Conservation (phyloP, 2,329 filamentous ascomycete genomes). For the Fonsecaea multimorphosa region DNA sequence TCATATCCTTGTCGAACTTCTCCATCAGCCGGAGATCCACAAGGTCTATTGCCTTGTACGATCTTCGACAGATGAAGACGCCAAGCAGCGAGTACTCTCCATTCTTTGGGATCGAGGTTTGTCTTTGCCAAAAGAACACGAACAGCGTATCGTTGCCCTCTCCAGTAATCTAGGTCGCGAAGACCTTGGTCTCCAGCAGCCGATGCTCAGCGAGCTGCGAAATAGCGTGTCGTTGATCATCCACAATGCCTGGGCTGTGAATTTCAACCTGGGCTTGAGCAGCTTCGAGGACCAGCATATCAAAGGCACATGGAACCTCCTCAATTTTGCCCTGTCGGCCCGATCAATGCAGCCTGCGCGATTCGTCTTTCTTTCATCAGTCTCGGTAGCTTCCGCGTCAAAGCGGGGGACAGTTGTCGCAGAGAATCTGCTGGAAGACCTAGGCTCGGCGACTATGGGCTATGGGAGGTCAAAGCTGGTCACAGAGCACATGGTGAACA, state of each 20-base stretch:
- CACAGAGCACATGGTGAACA: slow-evolving; percentile 58
- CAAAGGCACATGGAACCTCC: slow-evolving; percentile 55
- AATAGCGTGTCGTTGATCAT: slow-evolving; percentile 59
- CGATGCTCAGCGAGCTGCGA: slow-evolving; percentile 51
- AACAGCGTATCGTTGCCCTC: slow-evolving; percentile 50
- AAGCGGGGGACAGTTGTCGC: slow-evolving; percentile 23
- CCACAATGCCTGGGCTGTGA: slow-evolving; percentile 69
- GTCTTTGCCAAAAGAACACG: background rate
- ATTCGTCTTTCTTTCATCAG: slow-evolving; percentile 60
- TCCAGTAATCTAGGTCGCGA: slow-evolving; percentile 54
- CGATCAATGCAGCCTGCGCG: slow-evolving; percentile 28
- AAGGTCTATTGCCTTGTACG: slow-evolving; percentile 9
- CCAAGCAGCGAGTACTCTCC: slow-evolving; percentile 1
- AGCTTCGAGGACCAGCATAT: slow-evolving; percentile 63
- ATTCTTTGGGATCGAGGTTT: background rate
- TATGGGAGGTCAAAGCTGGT: slow-evolving; percentile 65
- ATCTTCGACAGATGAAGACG: background rate
- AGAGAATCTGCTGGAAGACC: slow-evolving; percentile 30
- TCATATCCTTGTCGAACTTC: slow-evolving; percentile 59
- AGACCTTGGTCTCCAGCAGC: slow-evolving; percentile 55
- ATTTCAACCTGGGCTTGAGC: slow-evolving; percentile 63
- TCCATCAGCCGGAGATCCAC: slow-evolving; percentile 41
- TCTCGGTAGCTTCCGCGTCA: slow-evolving; percentile 48
- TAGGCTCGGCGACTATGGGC: slow-evolving; percentile 52
- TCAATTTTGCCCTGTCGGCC: slow-evolving; percentile 43